Evolutionary conservation across 208 protist species (phyloP).

Genomic region (Leptomonas pyrrhocoris): DNA sequence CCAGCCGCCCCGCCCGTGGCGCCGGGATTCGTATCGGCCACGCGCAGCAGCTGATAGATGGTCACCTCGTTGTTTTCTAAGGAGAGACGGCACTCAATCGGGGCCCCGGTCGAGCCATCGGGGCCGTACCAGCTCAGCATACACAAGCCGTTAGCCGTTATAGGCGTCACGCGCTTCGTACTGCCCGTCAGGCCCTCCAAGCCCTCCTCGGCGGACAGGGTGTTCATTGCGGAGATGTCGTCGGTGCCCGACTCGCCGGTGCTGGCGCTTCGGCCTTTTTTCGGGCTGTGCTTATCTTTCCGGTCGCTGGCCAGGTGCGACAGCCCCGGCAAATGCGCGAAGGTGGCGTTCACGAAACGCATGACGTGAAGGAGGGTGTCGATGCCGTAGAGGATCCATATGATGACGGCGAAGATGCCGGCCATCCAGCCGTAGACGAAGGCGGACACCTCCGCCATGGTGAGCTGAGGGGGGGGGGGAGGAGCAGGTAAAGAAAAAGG

Average conservation of each 20-base stretch:
- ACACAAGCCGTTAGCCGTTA: conserved; percentile 35
- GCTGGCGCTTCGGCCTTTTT: neutral
- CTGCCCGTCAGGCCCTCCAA: conserved; percentile 47
- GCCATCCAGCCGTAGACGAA: conserved; percentile 66
- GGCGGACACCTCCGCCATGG: conserved; percentile 26
- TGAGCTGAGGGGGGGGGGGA: too few species aligned
- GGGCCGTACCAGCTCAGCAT: conserved; percentile 43
- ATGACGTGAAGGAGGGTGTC: conserved; percentile 41
- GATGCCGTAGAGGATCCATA: conserved; percentile 63
- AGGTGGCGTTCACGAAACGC: conserved; percentile 15
- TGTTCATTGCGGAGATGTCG: conserved; percentile 1
- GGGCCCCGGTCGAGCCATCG: conserved; percentile 26
- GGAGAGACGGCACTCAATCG: conserved; percentile 42
- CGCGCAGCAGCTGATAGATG: conserved; percentile 45
- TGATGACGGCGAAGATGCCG: conserved; percentile 41
- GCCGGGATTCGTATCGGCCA: conserved; percentile 1
- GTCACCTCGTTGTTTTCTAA: conserved; percentile 34
- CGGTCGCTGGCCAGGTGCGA: neutral
- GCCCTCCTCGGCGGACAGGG: conserved; percentile 24
- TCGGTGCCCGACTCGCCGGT: neutral
- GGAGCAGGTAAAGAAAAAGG: too few species aligned
- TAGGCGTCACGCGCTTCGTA: conserved; percentile 27
- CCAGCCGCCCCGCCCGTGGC: neutral
- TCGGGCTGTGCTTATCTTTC: neutral
- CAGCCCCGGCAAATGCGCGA: conserved; percentile 18